Conservation (phyloP, 768 basidiomycete species). For the Tubosaeta brunneosetosa region DNA sequence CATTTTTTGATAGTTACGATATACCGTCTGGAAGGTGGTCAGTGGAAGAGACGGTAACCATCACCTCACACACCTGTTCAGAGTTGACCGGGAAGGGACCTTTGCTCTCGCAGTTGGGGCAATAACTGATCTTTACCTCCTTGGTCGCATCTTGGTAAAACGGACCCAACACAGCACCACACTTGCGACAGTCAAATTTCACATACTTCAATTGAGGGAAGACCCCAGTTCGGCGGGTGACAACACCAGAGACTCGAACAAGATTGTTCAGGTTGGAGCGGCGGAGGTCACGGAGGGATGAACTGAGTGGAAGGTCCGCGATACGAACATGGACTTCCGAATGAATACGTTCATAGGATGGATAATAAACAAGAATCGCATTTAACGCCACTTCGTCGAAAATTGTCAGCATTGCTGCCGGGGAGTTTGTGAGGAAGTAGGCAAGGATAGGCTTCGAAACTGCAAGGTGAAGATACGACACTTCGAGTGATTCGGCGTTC, state of each 20-base stretch:
- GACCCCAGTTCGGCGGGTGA: conserved; percentile 91
- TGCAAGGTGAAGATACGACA: conserved; percentile 93
- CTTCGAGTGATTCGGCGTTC: conserved; percentile 96
- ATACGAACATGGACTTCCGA: conserved; percentile 97
- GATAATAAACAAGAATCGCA: conserved; percentile 93
- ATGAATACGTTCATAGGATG: conserved; percentile 94
- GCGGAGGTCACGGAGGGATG: conserved; percentile 89
- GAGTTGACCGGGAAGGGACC: conserved; percentile 97
- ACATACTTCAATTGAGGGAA: conserved; percentile 99
- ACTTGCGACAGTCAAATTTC: conserved; percentile 97
- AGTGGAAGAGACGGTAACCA: background rate
- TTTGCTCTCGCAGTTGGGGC: conserved; percentile 88
- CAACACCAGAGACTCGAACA: conserved; percentile 92
- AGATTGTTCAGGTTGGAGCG: conserved; percentile 91
- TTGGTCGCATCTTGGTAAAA: conserved; percentile 97
- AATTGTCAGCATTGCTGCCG: conserved; percentile 85
- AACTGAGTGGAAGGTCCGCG: conserved; percentile 84
- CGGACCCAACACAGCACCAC: conserved; percentile 89
- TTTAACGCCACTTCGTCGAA: conserved; percentile 95
- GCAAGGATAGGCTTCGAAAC: conserved; percentile 91
- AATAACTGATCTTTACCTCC: conserved; percentile 93
- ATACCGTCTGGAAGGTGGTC: conserved; percentile 69
- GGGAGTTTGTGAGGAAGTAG: conserved; percentile 95
- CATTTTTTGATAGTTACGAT: conserved; percentile 98
- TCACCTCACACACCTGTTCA: conserved; percentile 65